Evolutionary conservation across 2,329 filamentous ascomycete species (phyloP).

Genomic region (Cordyceps cicadae): DNA sequence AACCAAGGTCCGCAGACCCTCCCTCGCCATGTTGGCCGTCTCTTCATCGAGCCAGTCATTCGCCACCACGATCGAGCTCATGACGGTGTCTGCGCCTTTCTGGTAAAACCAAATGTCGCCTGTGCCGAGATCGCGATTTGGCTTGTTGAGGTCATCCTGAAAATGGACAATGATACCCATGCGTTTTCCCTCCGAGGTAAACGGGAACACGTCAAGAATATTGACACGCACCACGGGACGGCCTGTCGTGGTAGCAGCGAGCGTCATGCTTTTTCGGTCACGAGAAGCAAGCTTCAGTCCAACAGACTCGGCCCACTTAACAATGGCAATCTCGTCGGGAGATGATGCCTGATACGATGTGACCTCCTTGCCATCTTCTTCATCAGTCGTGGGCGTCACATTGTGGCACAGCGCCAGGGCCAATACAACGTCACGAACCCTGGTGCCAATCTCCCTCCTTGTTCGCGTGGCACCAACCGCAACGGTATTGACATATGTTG

Average conservation of each 20-base stretch:
- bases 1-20: slow-evolving; percentile 87
- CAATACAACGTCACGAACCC: slow-evolving; percentile 86
- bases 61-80: slow-evolving; percentile 87
- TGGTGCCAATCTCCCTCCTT: slow-evolving; percentile 82
- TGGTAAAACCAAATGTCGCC: slow-evolving; percentile 98
- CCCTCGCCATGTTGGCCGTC: slow-evolving; percentile 98
- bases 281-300: slow-evolving; percentile 77
- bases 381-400: slow-evolving; percentile 75
- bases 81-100: slow-evolving; percentile 96
- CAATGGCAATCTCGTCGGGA: slow-evolving; percentile 96
- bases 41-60: slow-evolving; percentile 99
- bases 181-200: slow-evolving; percentile 93
- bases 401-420: slow-evolving; percentile 94
- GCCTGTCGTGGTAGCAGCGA: slow-evolving; percentile 69
- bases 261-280: slow-evolving; percentile 75
- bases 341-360: slow-evolving; percentile 95
- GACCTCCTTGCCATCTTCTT: slow-evolving; percentile 65
- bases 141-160: slow-evolving; percentile 44
- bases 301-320: slow-evolving; percentile 88
- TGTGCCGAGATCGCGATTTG: slow-evolving; percentile 41
- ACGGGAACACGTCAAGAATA: slow-evolving; percentile 92
- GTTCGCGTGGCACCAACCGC: slow-evolving; percentile 66
- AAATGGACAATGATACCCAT: slow-evolving; percentile 98
- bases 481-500: slow-evolving; percentile 53
- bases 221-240: slow-evolving; percentile 72